A percentile compares a stretch with the other conserved stretches of the same genome.
Evolutionary conservation across 805 yeast genomes (phyloP).

Genomic region (Saccharomyces kudriavzevii): DNA sequence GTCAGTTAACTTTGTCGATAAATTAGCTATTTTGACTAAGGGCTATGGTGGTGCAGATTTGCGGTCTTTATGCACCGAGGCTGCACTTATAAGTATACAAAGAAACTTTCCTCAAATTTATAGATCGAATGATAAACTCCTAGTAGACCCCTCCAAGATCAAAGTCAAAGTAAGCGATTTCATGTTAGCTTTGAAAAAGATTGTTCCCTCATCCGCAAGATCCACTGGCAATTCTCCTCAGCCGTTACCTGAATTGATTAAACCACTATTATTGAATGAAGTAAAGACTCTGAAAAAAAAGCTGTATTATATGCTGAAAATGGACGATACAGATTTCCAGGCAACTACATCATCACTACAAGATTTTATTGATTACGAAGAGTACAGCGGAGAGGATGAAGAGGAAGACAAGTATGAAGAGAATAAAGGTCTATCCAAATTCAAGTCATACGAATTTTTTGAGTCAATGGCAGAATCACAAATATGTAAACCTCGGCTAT

Average conservation of each 20-base stretch:
- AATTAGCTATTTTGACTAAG: conserved; percentile 73
- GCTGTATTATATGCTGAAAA: conserved; percentile 56
- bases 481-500: conserved; percentile 71
- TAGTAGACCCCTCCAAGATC: conserved; percentile 63
- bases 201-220: conserved; percentile 87
- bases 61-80: conserved; percentile 89
- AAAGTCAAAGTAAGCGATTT: conserved; percentile 76
- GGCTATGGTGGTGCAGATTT: conserved; percentile 98
- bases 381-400: conserved; percentile 19
- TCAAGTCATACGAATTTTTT: conserved; percentile 57
- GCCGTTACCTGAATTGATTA: conserved; percentile 69
- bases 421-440: conserved; percentile 54
- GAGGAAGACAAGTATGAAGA: conserved; percentile 26
- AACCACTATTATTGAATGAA: conserved; percentile 51
- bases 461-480: conserved; percentile 47
- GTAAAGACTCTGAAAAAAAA: conserved; percentile 39
- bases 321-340: conserved; percentile 19
- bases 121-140: conserved; percentile 59
- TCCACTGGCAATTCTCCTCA: conserved; percentile 65
- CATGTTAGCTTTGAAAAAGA: conserved; percentile 73
- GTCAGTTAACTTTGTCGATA: conserved; percentile 46
- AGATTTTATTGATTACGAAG: conserved; percentile 30
- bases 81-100: conserved; percentile 87
- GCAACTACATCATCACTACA: conserved; percentile 25
- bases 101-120: conserved; percentile 91